Base-by-base conservation (phyloP, 2,329 filamentous ascomycete species). In the Exophiala xenobiotica region DNA sequence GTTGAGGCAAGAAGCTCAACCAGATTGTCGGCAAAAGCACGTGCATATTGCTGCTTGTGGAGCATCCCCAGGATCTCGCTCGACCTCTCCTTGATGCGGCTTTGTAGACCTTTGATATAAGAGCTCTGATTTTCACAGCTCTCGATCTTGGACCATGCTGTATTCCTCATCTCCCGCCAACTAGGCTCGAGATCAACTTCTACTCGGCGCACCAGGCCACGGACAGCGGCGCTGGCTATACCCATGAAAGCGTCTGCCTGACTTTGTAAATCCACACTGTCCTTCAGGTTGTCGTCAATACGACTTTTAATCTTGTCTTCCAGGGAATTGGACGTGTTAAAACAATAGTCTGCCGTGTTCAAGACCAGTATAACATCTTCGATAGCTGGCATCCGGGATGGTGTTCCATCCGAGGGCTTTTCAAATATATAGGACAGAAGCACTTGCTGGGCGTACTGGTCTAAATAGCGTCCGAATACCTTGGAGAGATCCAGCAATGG, bases 331-430 rank as follows among this genome's bases (percentile, higher is more conserved):
- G 90, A 93, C 23, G 95, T 97, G 20, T 83, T 83, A 65, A 96
- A 92, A 81, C 93, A 99, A 68, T 97, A 99, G 65, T 99, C 93
- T 0, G 93, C 92, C 1, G 93, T 97, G 67, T 99, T 99, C 41
- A 99, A 77, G 1, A 97, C 90, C 3, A 95, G 75, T 11, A 96
- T 80, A 3, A 88, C 81, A 57, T 96, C 87, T 63, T 96, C 85
- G 2, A 93, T 58, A 5, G 69, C 68, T 1, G 73, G 71, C n/a
- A 68, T 61, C 45, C 67, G 71, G 1, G 80, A 80, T 1, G 80
- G 78, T 2, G 76, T 78, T 52, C 77, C 74, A 56, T 78, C 63
- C 64, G 78, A 69, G 60, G 78, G 59, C 68, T 82, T 64, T 70
- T 87, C 82, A 23, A 78, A 79, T 14, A 86, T 75, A 54, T 87